Conservation (phyloP, 2,329 filamentous ascomycete genomes). For the Fonsecaea nubica region DNA sequence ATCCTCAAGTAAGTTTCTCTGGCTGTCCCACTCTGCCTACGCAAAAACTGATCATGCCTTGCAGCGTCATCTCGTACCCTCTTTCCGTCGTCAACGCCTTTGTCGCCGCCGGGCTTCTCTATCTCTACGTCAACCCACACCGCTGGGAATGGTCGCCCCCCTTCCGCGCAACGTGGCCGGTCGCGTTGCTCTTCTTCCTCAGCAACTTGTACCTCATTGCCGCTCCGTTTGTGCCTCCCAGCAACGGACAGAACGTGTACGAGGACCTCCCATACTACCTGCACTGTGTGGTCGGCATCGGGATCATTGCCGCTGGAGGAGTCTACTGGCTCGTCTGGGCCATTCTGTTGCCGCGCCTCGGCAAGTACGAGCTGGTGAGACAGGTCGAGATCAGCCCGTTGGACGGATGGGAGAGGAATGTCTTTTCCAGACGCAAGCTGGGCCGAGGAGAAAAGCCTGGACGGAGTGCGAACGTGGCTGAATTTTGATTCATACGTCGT, state of each 20-base stretch:
- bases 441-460: not conserved
- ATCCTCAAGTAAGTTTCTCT: conserved; percentile 49
- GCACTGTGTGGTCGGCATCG: conserved; percentile 61
- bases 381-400: conserved; percentile 60
- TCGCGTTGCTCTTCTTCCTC: conserved; percentile 60
- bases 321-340: conserved; percentile 62
- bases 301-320: conserved; percentile 57
- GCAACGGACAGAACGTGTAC: conserved; percentile 58
- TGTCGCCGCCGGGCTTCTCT: conserved; percentile 55
- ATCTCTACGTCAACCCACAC: conserved; percentile 54
- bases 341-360: conserved; percentile 53
- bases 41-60: conserved; percentile 54
- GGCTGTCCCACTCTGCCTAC: not conserved
- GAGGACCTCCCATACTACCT: conserved; percentile 60
- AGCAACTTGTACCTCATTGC: conserved; percentile 61
- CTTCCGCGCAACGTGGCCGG: conserved; percentile 58
- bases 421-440: conserved; percentile 49
- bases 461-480: not conserved
- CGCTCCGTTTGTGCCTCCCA: conserved; percentile 60
- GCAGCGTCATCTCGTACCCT: conserved; percentile 49
- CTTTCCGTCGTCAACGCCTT: conserved; percentile 44
- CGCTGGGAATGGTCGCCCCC: conserved; percentile 53
- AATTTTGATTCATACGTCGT: not conserved
- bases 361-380: conserved; percentile 61
- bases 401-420: conserved; percentile 68